phyloP scores from a whole-genome alignment of 179 eudicot genomes.

The Beta corolliflora region DNA sequence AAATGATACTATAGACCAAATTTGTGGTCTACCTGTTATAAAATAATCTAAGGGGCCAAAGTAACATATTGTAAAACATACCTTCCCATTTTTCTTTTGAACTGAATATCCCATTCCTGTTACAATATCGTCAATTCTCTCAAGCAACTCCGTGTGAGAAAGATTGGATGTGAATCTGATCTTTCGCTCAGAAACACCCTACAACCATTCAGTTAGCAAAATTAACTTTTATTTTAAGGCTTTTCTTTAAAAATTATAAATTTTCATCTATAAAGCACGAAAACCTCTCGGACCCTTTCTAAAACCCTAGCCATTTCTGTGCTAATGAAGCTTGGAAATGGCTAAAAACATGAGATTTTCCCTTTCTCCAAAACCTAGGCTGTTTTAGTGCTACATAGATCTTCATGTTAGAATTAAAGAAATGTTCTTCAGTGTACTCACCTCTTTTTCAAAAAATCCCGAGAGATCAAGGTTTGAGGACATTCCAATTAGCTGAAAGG shows the following conservation, averaged over 20 bases:
- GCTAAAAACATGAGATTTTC: too few relatives aligned
- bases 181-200: conserved; percentile 91
- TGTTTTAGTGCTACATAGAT: background rate
- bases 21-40: background rate
- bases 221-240: background rate
- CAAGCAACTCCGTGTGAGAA: conserved; percentile 71
- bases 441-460: conserved; percentile 95
- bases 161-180: conserved; percentile 86
- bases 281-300: too few relatives aligned
- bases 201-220: conserved; percentile 16
- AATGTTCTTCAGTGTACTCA: conserved; percentile 8
- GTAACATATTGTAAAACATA: conserved; percentile 28
- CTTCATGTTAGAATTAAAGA: background rate
- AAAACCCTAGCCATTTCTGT: too few relatives aligned
- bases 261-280: too few relatives aligned
- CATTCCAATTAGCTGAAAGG: conserved; percentile 97
- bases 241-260: background rate
- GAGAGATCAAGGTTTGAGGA: conserved; percentile 93
- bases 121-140: conserved; percentile 73
- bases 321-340: too few relatives aligned
- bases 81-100: conserved; percentile 83
- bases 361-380: too few relatives aligned
- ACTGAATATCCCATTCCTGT: conserved; percentile 77
- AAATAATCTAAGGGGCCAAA: background rate
- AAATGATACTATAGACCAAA: background rate